Conservation (phyloP, 1,284 basidiomycete genomes). For the Vanrija humicola region DNA sequence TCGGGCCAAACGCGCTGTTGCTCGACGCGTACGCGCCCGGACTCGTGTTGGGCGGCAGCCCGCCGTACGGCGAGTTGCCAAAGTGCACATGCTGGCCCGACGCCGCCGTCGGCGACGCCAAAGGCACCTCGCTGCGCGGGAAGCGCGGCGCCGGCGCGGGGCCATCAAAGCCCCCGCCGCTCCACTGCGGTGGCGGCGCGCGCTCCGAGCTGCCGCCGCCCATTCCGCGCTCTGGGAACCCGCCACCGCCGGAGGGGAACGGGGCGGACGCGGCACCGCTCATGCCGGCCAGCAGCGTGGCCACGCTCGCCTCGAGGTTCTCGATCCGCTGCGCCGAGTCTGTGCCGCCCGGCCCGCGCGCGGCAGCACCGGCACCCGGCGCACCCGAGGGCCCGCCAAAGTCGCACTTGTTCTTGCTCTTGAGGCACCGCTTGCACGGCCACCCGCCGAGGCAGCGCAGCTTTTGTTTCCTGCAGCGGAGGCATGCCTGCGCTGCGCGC, state of each 20-base stretch:
- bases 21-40: too few relatives aligned
- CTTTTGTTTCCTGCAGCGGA: slow-evolving; percentile 31
- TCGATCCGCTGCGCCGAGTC: slow-evolving; percentile 16
- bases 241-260: slow-evolving; percentile 7
- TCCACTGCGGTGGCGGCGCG: too few relatives aligned
- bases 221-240: not conserved
- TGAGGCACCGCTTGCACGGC: slow-evolving; percentile 28
- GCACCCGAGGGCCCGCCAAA: slow-evolving; percentile 15
- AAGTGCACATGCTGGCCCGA: not conserved
- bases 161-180: too few relatives aligned
- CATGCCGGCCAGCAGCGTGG: slow-evolving; percentile 27
- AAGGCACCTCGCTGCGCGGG: not conserved
- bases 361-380: not conserved
- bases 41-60: slow-evolving; percentile 2
- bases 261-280: slow-evolving; percentile 15
- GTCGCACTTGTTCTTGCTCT: slow-evolving; percentile 26
- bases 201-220: not conserved
- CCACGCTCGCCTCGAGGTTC: slow-evolving; percentile 30
- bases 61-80: not conserved
- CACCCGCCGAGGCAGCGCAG: slow-evolving; percentile 31
- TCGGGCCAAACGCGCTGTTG: not conserved
- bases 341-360: not conserved
- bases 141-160: not conserved
- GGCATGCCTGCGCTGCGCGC: slow-evolving; percentile 29
- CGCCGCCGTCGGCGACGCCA: slow-evolving; percentile 1